Percentiles rank a stretch among this genome's conserved stretches.
These are phyloP conservation scores for Diutina rugosa DNA, from an alignment of 1,139 yeast genomes.

Conservation along the genomic window DNA sequence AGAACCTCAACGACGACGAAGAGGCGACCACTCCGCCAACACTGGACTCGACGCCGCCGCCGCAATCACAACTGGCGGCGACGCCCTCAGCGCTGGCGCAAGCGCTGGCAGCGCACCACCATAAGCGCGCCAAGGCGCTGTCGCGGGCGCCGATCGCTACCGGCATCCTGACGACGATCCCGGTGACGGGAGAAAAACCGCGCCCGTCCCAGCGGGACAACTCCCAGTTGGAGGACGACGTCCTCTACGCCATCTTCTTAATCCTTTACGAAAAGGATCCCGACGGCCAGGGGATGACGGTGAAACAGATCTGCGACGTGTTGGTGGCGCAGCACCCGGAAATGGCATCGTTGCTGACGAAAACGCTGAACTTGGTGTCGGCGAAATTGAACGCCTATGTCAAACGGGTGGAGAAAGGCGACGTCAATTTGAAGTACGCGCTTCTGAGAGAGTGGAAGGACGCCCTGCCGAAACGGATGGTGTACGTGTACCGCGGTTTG, in stretches of 20 bases:
- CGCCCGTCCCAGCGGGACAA: conserved; percentile 50
- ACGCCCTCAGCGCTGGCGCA: neutral
- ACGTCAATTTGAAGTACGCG: conserved; percentile 55
- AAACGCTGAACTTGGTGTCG: conserved; percentile 68
- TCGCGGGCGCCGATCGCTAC: conserved; percentile 42
- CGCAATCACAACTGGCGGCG: conserved; percentile 5
- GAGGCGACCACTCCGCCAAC: neutral
- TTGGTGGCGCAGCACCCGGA: conserved; percentile 64
- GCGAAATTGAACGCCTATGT: conserved; percentile 79
- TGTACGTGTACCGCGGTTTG: conserved; percentile 69
- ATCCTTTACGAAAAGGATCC: conserved; percentile 58
- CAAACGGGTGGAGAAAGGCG: conserved; percentile 73
- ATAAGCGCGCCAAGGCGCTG: conserved; percentile 24
- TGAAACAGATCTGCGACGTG: conserved; percentile 70
- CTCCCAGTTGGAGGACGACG: conserved; percentile 60
- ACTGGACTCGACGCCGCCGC: neutral
- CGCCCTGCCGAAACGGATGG: conserved; percentile 80
- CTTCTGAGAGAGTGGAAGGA: conserved; percentile 82
- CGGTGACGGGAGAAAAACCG: conserved; percentile 73
- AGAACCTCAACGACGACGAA: neutral
- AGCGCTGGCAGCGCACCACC: conserved; percentile 3
- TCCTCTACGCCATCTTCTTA: conserved; percentile 58
- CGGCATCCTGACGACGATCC: conserved; percentile 67
- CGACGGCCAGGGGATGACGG: conserved; percentile 69
- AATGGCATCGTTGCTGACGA: conserved; percentile 66